phyloP scores from a whole-genome alignment of 345 rosid species.

The Populus ilicifolia region DNA sequence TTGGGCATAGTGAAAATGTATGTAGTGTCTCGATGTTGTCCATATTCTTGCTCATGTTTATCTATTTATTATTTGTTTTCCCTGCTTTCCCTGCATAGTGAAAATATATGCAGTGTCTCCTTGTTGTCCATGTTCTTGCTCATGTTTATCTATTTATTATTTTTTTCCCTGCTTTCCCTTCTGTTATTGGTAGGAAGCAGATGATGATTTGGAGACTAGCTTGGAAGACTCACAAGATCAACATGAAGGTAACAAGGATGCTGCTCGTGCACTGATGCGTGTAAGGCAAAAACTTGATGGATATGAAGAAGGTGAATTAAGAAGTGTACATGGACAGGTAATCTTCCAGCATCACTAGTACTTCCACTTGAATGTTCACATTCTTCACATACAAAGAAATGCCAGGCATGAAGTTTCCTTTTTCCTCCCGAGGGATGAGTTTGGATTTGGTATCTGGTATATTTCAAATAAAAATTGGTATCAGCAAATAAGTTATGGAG shows the following conservation, averaged over 20 bases:
- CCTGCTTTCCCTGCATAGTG: background rate
- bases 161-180: background rate
- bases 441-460: too few relatives aligned
- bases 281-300: constrained; percentile 96
- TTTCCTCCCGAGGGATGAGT: background rate
- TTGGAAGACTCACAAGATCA: constrained; percentile 67
- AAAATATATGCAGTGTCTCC: background rate
- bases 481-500: too few relatives aligned
- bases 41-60: background rate
- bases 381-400: too few relatives aligned
- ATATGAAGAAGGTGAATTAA: constrained; percentile 91
- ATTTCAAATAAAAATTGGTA: too few relatives aligned
- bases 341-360: background rate
- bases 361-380: background rate
- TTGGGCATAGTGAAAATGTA: background rate
- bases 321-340: constrained; percentile 96
- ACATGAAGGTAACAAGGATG: constrained; percentile 91
- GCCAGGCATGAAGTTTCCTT: background rate
- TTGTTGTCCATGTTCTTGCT: background rate
- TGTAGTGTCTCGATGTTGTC: background rate
- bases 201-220: constrained; percentile 59
- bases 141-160: background rate
- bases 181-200: constrained; percentile 49
- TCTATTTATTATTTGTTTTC: too few relatives aligned
- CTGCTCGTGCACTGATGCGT: constrained; percentile 85